A percentile compares a stretch with the other conserved stretches of the same genome.
These are phyloP conservation scores for Curvularia spicifera DNA, from an alignment of 2,329 filamentous ascomycete genomes.

Conservation along the genomic window DNA sequence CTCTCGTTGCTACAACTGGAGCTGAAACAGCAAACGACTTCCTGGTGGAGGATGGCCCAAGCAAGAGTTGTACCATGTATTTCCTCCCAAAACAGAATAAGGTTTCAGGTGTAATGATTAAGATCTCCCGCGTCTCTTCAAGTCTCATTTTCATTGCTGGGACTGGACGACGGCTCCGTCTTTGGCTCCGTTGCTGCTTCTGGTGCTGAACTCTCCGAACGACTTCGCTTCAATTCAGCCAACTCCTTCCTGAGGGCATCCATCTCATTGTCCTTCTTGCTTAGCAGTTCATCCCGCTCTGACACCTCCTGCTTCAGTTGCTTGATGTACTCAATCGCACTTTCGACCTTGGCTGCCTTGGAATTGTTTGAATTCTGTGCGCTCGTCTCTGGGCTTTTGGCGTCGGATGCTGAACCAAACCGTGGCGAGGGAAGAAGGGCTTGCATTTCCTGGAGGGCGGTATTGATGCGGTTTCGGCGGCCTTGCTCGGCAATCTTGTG, in stretches of 20 bases:
- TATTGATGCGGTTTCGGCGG: constrained; percentile 92
- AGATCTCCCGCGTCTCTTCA: constrained; percentile 10
- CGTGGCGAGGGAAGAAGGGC: constrained; percentile 72
- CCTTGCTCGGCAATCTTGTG: constrained; percentile 99
- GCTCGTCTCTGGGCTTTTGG: constrained; percentile 48
- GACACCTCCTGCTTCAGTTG: constrained; percentile 76
- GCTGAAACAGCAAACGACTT: too few relatives aligned
- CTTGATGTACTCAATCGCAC: constrained; percentile 95
- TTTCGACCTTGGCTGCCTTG: constrained; percentile 97
- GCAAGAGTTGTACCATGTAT: background rate
- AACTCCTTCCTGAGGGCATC: constrained; percentile 59
- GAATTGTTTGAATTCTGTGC: constrained; percentile 60
- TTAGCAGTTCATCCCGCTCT: constrained; percentile 68
- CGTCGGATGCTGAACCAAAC: constrained; percentile 35
- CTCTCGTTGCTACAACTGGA: background rate
- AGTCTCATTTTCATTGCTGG: constrained; percentile 20
- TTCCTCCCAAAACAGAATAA: background rate
- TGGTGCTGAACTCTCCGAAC: constrained; percentile 18
- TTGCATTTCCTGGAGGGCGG: constrained; percentile 89
- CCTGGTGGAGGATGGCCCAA: background rate
- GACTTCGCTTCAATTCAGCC: constrained; percentile 35
- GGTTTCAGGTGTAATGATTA: background rate
- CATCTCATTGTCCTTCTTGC: constrained; percentile 69
- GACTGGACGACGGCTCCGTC: constrained; percentile 22
- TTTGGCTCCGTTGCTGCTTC: constrained; percentile 20